Evolutionary conservation across 2,329 filamentous ascomycete species (phyloP).

Genomic region (Clonostachys chloroleuca): DNA sequence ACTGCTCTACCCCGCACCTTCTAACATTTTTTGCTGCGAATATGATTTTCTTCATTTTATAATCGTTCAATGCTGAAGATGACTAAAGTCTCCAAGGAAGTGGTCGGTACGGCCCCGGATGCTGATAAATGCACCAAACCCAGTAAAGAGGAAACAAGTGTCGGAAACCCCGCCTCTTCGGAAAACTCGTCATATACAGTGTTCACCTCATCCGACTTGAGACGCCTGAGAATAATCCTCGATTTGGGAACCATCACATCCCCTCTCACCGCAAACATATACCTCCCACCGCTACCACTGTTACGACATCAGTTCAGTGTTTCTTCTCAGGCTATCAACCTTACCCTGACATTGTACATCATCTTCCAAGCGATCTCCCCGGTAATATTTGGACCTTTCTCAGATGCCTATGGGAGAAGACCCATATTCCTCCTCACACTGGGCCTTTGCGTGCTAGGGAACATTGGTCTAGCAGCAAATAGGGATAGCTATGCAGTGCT

Average conservation of each 20-base stretch:
- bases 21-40: too few relatives aligned
- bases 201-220: not conserved
- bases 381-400: not conserved
- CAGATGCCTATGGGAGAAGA: conserved; percentile 1
- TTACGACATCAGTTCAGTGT: not conserved
- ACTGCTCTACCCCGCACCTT: too few relatives aligned
- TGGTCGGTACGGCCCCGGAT: too few relatives aligned
- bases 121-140: too few relatives aligned
- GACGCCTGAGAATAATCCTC: not conserved
- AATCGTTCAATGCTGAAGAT: too few relatives aligned
- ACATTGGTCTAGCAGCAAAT: conserved; percentile 2
- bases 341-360: conserved; percentile 1
- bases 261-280: conserved; percentile 2
- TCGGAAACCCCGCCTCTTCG: too few relatives aligned
- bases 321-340: conserved; percentile 3
- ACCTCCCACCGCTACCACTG: conserved; percentile 1
- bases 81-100: too few relatives aligned
- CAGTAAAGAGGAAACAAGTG: too few relatives aligned
- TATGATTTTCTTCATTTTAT: too few relatives aligned
- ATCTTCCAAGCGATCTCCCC: conserved; percentile 2
- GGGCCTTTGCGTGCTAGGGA: not conserved
- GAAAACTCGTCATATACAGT: not conserved
- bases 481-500: not conserved
- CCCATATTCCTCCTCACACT: not conserved
- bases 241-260: not conserved